Evolutionary conservation across 805 yeast species (phyloP).

Genomic region (Sungouiella blattae): DNA sequence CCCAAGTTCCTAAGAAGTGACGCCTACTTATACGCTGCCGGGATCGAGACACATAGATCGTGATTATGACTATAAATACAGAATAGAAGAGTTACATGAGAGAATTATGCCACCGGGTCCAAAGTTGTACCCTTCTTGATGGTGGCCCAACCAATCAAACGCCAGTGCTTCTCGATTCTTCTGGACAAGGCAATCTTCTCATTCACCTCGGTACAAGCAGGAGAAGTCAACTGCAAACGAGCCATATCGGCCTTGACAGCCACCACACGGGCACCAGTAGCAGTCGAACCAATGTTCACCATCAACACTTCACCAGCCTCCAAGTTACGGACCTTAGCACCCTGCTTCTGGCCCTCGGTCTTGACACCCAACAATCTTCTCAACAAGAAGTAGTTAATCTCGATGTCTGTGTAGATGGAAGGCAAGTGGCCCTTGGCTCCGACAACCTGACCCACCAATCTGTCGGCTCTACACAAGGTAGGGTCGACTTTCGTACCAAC

Average conservation of each 20-base stretch:
- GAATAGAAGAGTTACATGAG: slow-evolving; percentile 1
- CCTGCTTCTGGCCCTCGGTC: slow-evolving; percentile 93
- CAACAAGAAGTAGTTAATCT: slow-evolving; percentile 92
- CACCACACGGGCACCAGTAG: slow-evolving; percentile 98
- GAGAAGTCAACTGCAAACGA: slow-evolving; percentile 90
- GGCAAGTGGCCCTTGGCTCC: slow-evolving; percentile 97
- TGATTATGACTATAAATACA: slow-evolving; percentile 4
- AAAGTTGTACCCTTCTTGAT: slow-evolving; percentile 89
- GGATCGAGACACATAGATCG: slow-evolving; percentile 5
- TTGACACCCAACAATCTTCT: slow-evolving; percentile 98
- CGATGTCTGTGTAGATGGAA: slow-evolving; percentile 93
- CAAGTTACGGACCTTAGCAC: slow-evolving; percentile 91
- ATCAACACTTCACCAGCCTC: slow-evolving; percentile 93
- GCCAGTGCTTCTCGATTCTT: slow-evolving; percentile 99
- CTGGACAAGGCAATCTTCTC: slow-evolving; percentile 98
- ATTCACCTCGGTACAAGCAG: slow-evolving; percentile 97
- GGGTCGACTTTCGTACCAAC: slow-evolving; percentile 99
- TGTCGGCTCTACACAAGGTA: slow-evolving; percentile 97
- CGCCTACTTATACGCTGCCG: slow-evolving; percentile 17
- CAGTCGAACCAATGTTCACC: slow-evolving; percentile 99
- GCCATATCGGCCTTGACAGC: slow-evolving; percentile 99
- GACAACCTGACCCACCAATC: slow-evolving; percentile 98
- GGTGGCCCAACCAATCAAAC: slow-evolving; percentile 99
- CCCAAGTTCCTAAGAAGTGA: slow-evolving; percentile 55
- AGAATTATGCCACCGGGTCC: slow-evolving; percentile 67